Conservation (phyloP, 371 early-diverging fungal species). For the Mortierella sp. region DNA sequence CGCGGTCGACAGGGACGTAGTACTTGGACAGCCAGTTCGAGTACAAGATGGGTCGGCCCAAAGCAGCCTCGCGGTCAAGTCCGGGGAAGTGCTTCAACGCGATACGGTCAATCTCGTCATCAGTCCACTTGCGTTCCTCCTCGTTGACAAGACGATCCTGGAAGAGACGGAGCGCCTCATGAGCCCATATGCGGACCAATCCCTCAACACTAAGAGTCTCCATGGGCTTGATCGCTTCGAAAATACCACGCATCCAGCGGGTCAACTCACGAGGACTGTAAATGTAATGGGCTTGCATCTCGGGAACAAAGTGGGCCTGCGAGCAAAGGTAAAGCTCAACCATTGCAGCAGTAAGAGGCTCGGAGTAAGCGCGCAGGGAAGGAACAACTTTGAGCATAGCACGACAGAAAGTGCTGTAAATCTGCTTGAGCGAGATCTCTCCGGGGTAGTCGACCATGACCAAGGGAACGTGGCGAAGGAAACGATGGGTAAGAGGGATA, state of each 20-base stretch:
- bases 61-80: constrained; percentile 77
- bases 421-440: constrained; percentile 92
- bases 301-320: constrained; percentile 94
- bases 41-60: constrained; percentile 95
- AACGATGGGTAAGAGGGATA: constrained; percentile 94
- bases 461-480: constrained; percentile 97
- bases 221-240: constrained; percentile 91
- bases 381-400: constrained; percentile 98
- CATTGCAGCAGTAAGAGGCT: constrained; percentile 96
- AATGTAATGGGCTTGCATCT: constrained; percentile 98
- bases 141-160: constrained; percentile 96
- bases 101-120: constrained; percentile 87
- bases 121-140: constrained; percentile 96
- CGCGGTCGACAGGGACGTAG: constrained; percentile 92
- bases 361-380: constrained; percentile 91
- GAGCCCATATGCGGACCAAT: constrained; percentile 96
- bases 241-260: constrained; percentile 98
- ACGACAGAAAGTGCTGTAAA: constrained; percentile 94
- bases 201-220: constrained; percentile 90
- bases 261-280: constrained; percentile 99
- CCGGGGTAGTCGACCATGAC: constrained; percentile 99
- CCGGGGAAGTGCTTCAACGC: constrained; percentile 93
- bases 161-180: constrained; percentile 98
- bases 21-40: constrained; percentile 97
- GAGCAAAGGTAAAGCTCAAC: constrained; percentile 95